Evolutionary conservation across 768 basidiomycete species (phyloP).

Genomic region (Chalciporus piperatus): DNA sequence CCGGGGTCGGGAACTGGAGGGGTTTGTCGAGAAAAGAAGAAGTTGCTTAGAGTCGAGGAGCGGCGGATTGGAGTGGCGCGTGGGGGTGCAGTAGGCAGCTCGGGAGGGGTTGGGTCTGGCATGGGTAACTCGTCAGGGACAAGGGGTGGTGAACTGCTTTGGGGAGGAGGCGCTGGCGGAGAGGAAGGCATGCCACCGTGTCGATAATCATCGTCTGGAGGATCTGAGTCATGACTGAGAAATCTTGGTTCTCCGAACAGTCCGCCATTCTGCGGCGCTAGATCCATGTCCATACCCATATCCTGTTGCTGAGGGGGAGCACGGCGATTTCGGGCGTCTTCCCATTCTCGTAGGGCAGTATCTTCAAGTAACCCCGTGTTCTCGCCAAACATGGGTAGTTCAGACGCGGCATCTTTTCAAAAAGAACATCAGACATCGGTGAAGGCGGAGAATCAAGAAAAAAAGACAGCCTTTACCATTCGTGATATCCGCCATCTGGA

Average conservation of each 20-base stretch:
- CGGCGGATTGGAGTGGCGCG: neutral
- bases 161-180: slow-evolving; percentile 21
- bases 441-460: neutral
- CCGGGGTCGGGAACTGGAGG: slow-evolving; percentile 14
- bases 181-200: slow-evolving; percentile 10
- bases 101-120: neutral
- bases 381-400: slow-evolving; percentile 19
- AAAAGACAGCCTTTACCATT: slow-evolving; percentile 28
- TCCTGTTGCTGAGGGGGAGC: neutral
- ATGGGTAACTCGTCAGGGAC: slow-evolving; percentile 2
- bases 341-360: neutral
- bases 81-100: neutral
- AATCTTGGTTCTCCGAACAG: slow-evolving; percentile 37
- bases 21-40: neutral
- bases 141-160: slow-evolving; percentile 28
- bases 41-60: neutral
- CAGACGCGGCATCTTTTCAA: slow-evolving; percentile 5
- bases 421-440: neutral
- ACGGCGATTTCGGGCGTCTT: neutral
- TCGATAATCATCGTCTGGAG: slow-evolving; percentile 9
- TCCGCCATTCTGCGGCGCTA: neutral
- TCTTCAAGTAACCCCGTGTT: slow-evolving; percentile 24
- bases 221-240: slow-evolving; percentile 25
- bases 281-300: neutral
- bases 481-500: slow-evolving; percentile 35